phyloP scores from a whole-genome alignment of 2,329 filamentous ascomycete species.

The Alternaria incomplexa region DNA sequence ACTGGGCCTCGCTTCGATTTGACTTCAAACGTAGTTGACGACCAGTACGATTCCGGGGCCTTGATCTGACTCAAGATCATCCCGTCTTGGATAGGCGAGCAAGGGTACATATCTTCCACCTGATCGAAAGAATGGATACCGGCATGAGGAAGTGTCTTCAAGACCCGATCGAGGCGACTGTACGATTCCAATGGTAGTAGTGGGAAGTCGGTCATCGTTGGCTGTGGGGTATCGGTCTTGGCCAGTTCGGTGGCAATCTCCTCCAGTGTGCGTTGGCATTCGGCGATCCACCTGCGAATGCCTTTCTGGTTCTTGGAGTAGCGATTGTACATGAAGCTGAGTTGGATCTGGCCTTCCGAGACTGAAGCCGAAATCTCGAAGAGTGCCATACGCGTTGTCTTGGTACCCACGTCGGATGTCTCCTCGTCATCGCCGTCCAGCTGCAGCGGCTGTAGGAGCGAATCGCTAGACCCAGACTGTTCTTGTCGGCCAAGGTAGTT shows the following conservation, averaged over 20 bases:
- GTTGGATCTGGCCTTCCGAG: conserved; percentile 28
- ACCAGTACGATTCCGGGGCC: conserved; percentile 39
- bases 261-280: conserved; percentile 40
- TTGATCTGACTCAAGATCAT: conserved; percentile 45
- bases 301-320: conserved; percentile 41
- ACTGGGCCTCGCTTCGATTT: conserved; percentile 28
- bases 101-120: conserved; percentile 44
- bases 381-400: conserved; percentile 34
- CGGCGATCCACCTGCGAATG: conserved; percentile 42
- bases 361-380: conserved; percentile 43
- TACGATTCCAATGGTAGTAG: conserved; percentile 41
- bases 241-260: conserved; percentile 35
- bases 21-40: conserved; percentile 37
- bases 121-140: conserved; percentile 31
- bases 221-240: conserved; percentile 28
- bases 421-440: conserved; percentile 33
- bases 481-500: conserved; percentile 61
- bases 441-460: conserved; percentile 51
- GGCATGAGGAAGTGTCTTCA: conserved; percentile 30
- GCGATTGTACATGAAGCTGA: conserved; percentile 44
- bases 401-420: conserved; percentile 37
- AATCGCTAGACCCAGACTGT: conserved; percentile 55
- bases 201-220: conserved; percentile 43
- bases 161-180: conserved; percentile 34
- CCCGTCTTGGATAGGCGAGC: conserved; percentile 41